Conservation (phyloP, 495 filamentous ascomycete genomes). For the Xylaria grammica region DNA sequence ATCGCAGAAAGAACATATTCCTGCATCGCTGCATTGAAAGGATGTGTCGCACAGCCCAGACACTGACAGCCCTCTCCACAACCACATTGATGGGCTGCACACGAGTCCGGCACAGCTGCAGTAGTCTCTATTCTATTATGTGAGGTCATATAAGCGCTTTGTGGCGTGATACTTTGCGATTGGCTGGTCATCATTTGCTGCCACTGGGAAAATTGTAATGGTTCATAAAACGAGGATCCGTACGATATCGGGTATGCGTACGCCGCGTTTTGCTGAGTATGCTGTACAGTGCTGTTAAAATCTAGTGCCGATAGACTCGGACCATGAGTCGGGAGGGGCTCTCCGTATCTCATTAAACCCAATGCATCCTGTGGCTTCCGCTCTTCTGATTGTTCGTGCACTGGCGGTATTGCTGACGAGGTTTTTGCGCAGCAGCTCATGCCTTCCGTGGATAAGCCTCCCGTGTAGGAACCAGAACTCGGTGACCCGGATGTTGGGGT, state of each 20-base stretch:
- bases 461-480: conserved; percentile 21
- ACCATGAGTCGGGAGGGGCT: neutral
- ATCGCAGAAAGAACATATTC: conserved; percentile 59
- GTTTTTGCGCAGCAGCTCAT: conserved; percentile 28
- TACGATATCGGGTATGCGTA: conserved; percentile 43
- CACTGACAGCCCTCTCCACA: conserved; percentile 74
- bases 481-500: conserved; percentile 25
- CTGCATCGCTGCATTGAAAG: conserved; percentile 73
- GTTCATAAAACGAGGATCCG: conserved; percentile 44
- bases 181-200: conserved; percentile 35
- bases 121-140: conserved; percentile 20
- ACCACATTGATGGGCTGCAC: conserved; percentile 58
- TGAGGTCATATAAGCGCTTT: conserved; percentile 10
- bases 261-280: conserved; percentile 27
- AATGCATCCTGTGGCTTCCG: conserved; percentile 6
- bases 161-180: conserved; percentile 22
- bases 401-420: conserved; percentile 8
- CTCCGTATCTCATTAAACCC: conserved; percentile 15
- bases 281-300: conserved; percentile 16
- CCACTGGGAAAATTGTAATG: conserved; percentile 49
- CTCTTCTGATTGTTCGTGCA: conserved; percentile 19
- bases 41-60: conserved; percentile 70
- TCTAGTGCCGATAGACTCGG: neutral
- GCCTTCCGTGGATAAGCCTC: conserved; percentile 18
- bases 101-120: conserved; percentile 14